phyloP scores from a whole-genome alignment of 495 filamentous ascomycete species.

The Neurospora sp. region DNA sequence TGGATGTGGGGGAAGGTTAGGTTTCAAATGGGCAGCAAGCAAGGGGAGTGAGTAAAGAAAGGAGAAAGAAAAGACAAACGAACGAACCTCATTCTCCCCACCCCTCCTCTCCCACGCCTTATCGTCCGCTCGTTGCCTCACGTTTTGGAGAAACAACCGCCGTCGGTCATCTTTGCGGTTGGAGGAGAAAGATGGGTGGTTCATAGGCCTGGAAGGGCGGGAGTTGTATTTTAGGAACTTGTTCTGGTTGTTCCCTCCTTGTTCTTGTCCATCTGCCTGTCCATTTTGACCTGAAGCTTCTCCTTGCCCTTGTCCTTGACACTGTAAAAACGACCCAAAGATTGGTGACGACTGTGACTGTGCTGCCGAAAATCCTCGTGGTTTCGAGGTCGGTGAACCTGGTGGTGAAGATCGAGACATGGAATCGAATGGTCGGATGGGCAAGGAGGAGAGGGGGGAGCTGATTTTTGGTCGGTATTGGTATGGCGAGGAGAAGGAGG shows the following conservation, averaged over 20 bases:
- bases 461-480: conserved; percentile 9
- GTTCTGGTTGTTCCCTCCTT: conserved; percentile 12
- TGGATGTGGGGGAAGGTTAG: not conserved
- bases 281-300: conserved; percentile 14
- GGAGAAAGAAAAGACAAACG: too few relatives aligned
- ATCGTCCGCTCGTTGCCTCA: conserved; percentile 62
- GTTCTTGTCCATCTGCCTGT: conserved; percentile 16
- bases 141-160: conserved; percentile 63
- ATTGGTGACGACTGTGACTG: conserved; percentile 11
- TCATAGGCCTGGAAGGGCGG: not conserved
- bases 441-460: conserved; percentile 15
- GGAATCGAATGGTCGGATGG: conserved; percentile 9
- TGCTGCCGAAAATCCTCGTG: not conserved
- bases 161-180: conserved; percentile 37
- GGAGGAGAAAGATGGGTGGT: not conserved
- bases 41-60: not conserved
- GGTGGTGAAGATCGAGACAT: not conserved
- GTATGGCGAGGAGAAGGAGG: not conserved
- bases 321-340: not conserved
- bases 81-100: conserved; percentile 65
- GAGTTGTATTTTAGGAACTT: not conserved
- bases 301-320: not conserved
- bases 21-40: too few relatives aligned
- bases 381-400: not conserved
- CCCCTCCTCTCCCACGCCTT: conserved; percentile 53